Conservation (phyloP, 371 early-diverging fungal genomes). For the Mortierella sp. region DNA sequence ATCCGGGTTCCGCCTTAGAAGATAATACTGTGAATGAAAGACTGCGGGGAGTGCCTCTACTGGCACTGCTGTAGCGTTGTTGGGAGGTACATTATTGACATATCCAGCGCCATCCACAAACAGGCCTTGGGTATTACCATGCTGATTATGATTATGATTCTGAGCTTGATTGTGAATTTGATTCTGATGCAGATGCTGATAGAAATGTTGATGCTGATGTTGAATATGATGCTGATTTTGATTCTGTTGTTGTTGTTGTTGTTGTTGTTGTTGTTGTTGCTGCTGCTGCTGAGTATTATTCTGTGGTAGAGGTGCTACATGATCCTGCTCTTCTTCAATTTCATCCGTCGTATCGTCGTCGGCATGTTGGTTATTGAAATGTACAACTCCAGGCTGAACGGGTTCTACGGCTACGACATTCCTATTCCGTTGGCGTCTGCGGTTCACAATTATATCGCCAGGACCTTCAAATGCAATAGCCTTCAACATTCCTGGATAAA, state of each 20-base stretch:
- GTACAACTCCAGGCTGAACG: slow-evolving; percentile 21
- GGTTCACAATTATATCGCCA: slow-evolving; percentile 18
- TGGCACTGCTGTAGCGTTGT: slow-evolving; percentile 1
- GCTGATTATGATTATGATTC: neutral
- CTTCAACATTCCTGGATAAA: slow-evolving; percentile 21
- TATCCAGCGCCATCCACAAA: slow-evolving; percentile 9
- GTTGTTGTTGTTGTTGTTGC: slow-evolving; percentile 1
- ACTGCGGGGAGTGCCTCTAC: slow-evolving; percentile 15
- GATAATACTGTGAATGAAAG: slow-evolving; percentile 27
- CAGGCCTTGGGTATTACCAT: neutral
- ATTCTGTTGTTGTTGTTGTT: neutral
- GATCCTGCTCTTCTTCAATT: slow-evolving; percentile 7
- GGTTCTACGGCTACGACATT: slow-evolving; percentile 19
- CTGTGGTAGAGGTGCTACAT: neutral
- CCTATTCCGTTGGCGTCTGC: slow-evolving; percentile 22
- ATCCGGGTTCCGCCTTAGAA: slow-evolving; percentile 20
- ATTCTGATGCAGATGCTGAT: too few relatives aligned
- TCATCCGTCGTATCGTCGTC: slow-evolving; percentile 11
- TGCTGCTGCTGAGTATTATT: too few relatives aligned
- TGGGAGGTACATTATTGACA: slow-evolving; percentile 9
- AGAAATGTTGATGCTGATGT: neutral
- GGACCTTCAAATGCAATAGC: slow-evolving; percentile 20
- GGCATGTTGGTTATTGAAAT: slow-evolving; percentile 15
- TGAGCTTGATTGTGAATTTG: neutral
- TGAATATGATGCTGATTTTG: neutral